phyloP scores from a whole-genome alignment of 192 early-diverging fungal genomes.

The Podila horticola region DNA sequence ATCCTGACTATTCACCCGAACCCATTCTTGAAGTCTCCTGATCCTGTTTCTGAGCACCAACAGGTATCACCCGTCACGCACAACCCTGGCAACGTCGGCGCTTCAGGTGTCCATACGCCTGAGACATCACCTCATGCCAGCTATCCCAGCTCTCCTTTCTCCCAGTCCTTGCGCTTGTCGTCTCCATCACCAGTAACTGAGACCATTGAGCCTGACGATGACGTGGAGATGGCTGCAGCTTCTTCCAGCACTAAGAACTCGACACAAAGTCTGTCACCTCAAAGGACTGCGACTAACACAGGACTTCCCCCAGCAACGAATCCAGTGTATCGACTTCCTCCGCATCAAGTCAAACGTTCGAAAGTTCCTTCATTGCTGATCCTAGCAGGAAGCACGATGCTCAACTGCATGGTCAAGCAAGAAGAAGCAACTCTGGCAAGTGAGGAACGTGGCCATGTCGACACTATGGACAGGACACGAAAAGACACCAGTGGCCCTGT shows the following conservation, averaged over 20 bases:
- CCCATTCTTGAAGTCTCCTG: slow-evolving; percentile 24
- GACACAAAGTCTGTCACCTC: not conserved
- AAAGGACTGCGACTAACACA: too few relatives aligned
- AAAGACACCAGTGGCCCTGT: slow-evolving; percentile 34
- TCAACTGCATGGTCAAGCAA: slow-evolving; percentile 19
- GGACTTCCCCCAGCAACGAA: not conserved
- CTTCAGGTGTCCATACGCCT: too few relatives aligned
- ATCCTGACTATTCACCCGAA: slow-evolving; percentile 57
- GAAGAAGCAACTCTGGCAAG: not conserved
- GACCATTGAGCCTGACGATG: too few relatives aligned
- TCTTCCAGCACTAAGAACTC: too few relatives aligned
- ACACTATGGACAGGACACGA: slow-evolving; percentile 6
- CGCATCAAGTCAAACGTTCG: slow-evolving; percentile 15
- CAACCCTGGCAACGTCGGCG: not conserved
- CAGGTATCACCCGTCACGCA: not conserved
- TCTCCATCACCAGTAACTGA: too few relatives aligned
- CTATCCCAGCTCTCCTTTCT: too few relatives aligned
- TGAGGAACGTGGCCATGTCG: not conserved
- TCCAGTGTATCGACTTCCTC: not conserved
- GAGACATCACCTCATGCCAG: not conserved
- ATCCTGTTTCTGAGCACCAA: not conserved
- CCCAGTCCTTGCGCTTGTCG: too few relatives aligned
- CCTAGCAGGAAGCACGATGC: slow-evolving; percentile 28
- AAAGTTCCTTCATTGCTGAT: slow-evolving; percentile 22
- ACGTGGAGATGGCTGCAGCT: too few relatives aligned